These are phyloP conservation scores for Boletus smithii DNA, from an alignment of 1,284 basidiomycete species.

Conservation along the genomic window DNA sequence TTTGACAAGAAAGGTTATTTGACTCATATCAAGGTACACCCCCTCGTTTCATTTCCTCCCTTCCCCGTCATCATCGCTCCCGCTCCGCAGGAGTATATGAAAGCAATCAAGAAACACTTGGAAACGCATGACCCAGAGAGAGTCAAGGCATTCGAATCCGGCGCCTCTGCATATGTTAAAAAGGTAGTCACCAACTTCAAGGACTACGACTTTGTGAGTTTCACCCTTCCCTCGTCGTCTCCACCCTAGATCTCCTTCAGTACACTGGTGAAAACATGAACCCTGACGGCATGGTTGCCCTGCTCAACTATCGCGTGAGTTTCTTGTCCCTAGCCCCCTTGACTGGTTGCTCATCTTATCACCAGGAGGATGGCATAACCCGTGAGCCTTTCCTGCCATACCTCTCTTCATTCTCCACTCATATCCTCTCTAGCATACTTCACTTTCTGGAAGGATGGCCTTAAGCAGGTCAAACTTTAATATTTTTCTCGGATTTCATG, in stretches of 20 bases:
- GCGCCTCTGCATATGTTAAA: constrained; percentile 76
- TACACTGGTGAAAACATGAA: constrained; percentile 89
- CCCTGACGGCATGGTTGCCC: constrained; percentile 84
- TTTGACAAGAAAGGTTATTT: constrained; percentile 96
- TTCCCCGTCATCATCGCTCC: constrained; percentile 29
- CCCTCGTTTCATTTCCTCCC: neutral
- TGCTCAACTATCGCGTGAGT: constrained; percentile 79
- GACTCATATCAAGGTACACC: constrained; percentile 77
- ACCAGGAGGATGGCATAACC: constrained; percentile 67
- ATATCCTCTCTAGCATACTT: constrained; percentile 67
- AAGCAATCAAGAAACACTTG: constrained; percentile 69
- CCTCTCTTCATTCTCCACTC: constrained; percentile 2
- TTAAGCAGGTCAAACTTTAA: constrained; percentile 74
- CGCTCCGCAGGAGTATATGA: constrained; percentile 68
- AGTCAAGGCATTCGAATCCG: constrained; percentile 82
- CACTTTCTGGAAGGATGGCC: constrained; percentile 91
- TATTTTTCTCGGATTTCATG: neutral
- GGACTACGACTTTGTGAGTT: constrained; percentile 80
- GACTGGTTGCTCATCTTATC: constrained; percentile 9
- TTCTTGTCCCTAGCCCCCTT: constrained; percentile 2
- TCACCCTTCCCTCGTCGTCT: neutral
- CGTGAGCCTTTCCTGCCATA: constrained; percentile 47
- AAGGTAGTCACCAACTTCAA: constrained; percentile 90
- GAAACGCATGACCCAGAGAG: constrained; percentile 59
- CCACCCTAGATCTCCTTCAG: constrained; percentile 37